phyloP scores from a whole-genome alignment of 768 basidiomycete genomes.

The Boletus pseudopeckii region DNA sequence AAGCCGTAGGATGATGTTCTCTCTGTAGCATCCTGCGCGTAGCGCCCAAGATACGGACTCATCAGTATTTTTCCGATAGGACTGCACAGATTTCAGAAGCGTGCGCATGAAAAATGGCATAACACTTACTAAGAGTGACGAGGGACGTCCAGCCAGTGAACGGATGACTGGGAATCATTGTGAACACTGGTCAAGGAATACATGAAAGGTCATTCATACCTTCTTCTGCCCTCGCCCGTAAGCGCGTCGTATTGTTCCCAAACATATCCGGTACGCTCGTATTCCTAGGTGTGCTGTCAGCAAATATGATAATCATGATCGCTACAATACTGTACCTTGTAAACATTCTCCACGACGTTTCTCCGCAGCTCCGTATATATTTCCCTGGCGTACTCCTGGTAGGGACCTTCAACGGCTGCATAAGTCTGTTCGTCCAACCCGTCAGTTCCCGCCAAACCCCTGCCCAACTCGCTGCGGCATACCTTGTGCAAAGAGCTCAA shows the following conservation, averaged over 20 bases:
- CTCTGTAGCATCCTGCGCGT: neutral
- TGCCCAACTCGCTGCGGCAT: neutral
- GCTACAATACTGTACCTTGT: slow-evolving; percentile 43
- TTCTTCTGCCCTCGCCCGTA: slow-evolving; percentile 81
- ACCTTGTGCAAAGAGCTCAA: slow-evolving; percentile 78
- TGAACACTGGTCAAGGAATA: slow-evolving; percentile 6
- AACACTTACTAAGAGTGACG: slow-evolving; percentile 74
- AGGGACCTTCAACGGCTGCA: slow-evolving; percentile 72
- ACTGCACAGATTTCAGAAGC: slow-evolving; percentile 37
- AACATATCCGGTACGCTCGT: slow-evolving; percentile 87
- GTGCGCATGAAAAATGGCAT: neutral
- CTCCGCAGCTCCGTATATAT: slow-evolving; percentile 79
- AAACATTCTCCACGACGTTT: slow-evolving; percentile 85
- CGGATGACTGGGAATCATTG: slow-evolving; percentile 61
- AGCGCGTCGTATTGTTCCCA: slow-evolving; percentile 96
- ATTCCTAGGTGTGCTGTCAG: slow-evolving; percentile 55
- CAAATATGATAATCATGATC: neutral
- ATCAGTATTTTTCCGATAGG: slow-evolving; percentile 65
- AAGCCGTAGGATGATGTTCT: neutral
- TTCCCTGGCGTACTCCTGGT: slow-evolving; percentile 66
- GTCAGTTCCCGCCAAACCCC: neutral
- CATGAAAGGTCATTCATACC: slow-evolving; percentile 46
- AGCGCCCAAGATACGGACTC: neutral
- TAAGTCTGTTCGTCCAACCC: slow-evolving; percentile 57
- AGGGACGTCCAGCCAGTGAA: slow-evolving; percentile 98